Evolutionary conservation across 108 stramenopile species (phyloP).

Genomic region (Nitzschia putrida): DNA sequence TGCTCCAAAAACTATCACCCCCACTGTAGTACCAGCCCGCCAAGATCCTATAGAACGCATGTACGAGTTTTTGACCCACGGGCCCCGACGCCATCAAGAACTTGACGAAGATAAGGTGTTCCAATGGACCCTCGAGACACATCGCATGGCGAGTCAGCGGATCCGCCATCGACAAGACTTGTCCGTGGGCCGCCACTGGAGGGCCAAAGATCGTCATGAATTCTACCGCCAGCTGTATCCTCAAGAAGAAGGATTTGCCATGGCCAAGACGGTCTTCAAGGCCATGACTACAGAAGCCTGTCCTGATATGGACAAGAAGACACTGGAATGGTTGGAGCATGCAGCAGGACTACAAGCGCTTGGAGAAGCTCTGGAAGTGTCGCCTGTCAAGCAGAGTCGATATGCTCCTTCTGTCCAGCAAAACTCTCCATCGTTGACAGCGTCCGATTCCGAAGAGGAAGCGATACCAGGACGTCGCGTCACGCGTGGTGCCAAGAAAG

Average conservation of each 20-base stretch:
- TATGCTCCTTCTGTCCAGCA: background rate
- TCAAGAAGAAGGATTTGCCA: constrained; percentile 29
- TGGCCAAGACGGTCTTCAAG: constrained; percentile 28
- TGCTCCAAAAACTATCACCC: too few species aligned
- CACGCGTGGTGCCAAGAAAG: constrained; percentile 28
- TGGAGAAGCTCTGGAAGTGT: constrained; percentile 14
- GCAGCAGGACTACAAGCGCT: constrained; percentile 29
- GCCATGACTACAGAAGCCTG: constrained; percentile 7
- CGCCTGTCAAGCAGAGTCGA: constrained; percentile 2
- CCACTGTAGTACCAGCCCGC: too few species aligned
- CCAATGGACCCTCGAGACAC: background rate
- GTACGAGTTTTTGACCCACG: too few species aligned
- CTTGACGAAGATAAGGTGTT: constrained; percentile 7
- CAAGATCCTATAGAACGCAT: too few species aligned
- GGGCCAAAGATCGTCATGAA: constrained; percentile 3
- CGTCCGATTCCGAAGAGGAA: constrained; percentile 6
- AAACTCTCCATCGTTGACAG: background rate
- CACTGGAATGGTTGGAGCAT: constrained; percentile 28
- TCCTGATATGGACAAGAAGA: constrained; percentile 16
- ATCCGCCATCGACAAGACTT: constrained; percentile 16
- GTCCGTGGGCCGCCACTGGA: background rate
- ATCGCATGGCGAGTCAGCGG: constrained; percentile 22
- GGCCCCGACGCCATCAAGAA: too few species aligned
- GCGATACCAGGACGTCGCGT: constrained; percentile 11
- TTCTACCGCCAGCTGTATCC: constrained; percentile 26